Percentiles rank a stretch among this genome's conserved stretches.
These are phyloP conservation scores for Backusella parvicylindrica DNA, from an alignment of 192 early-diverging fungal genomes.

Conservation along the genomic window DNA sequence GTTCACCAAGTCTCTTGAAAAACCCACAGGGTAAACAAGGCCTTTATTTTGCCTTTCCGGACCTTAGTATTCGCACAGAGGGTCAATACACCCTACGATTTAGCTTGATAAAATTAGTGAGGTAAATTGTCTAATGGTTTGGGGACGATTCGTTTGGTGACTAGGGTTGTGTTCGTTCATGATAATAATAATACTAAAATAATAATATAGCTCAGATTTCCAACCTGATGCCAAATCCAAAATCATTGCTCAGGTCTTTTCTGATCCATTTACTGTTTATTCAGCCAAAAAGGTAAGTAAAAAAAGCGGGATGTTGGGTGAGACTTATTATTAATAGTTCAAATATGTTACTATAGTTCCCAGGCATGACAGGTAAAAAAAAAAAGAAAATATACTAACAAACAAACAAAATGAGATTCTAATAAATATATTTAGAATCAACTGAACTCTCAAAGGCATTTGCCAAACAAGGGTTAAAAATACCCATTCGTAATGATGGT, in stretches of 20 bases:
- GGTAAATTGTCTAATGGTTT: constrained; percentile 37
- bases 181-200: constrained; percentile 3
- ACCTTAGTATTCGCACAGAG: constrained; percentile 70
- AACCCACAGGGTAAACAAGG: constrained; percentile 60
- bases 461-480: constrained; percentile 80
- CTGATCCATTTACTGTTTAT: constrained; percentile 73
- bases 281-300: constrained; percentile 64
- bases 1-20: constrained; percentile 53
- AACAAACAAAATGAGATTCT: constrained; percentile 56
- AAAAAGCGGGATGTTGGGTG: too few relatives aligned
- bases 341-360: constrained; percentile 42
- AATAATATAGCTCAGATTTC: constrained; percentile 22
- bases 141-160: too few relatives aligned
- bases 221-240: constrained; percentile 25
- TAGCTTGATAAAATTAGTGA: constrained; percentile 64
- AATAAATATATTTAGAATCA: constrained; percentile 49
- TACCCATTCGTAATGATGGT: constrained; percentile 72
- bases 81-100: constrained; percentile 68
- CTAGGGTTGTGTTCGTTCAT: not conserved
- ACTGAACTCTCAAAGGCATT: constrained; percentile 70
- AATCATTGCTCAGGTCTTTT: constrained; percentile 53
- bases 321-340: too few relatives aligned
- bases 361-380: constrained; percentile 72
- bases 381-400: constrained; percentile 24
- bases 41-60: constrained; percentile 75